These are phyloP conservation scores for Hypoxylon fuscum DNA, from an alignment of 495 filamentous ascomycete genomes.

Conservation along the genomic window DNA sequence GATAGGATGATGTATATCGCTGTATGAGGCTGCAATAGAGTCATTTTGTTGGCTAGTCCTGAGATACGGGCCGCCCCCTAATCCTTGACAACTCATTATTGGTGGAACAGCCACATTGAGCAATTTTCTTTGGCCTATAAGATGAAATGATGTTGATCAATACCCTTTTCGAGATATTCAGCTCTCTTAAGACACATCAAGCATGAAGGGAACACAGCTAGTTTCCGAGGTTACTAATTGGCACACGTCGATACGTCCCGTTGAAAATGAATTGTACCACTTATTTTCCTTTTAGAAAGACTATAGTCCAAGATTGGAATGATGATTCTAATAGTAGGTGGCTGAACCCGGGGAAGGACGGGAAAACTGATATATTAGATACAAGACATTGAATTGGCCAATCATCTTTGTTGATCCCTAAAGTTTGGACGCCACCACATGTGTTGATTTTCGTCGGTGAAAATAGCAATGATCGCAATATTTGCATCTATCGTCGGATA, in stretches of 20 bases:
- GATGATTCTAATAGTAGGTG: background rate
- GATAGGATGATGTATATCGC: background rate
- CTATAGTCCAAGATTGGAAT: background rate
- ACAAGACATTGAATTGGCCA: slow-evolving; percentile 1
- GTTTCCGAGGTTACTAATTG: slow-evolving; percentile 5
- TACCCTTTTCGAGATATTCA: slow-evolving; percentile 18
- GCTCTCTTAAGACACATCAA: slow-evolving; percentile 8
- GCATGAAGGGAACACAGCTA: slow-evolving; percentile 1
- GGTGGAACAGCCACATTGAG: background rate
- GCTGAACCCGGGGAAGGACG: too few relatives aligned
- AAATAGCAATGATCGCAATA: background rate
- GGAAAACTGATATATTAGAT: too few relatives aligned
- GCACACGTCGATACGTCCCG: too few relatives aligned
- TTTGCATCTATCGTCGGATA: background rate
- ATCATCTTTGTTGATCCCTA: background rate
- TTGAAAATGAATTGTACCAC: too few relatives aligned
- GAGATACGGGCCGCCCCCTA: too few relatives aligned
- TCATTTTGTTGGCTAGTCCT: too few relatives aligned
- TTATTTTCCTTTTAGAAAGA: background rate
- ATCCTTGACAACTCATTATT: background rate
- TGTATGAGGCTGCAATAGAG: slow-evolving; percentile 7
- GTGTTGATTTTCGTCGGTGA: slow-evolving; percentile 8
- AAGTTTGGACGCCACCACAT: slow-evolving; percentile 1
- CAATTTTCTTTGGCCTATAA: slow-evolving; percentile 1
- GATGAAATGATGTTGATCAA: slow-evolving; percentile 18